Conservation (phyloP, 352 stramenopile genomes). For the Peronospora farinosa region DNA sequence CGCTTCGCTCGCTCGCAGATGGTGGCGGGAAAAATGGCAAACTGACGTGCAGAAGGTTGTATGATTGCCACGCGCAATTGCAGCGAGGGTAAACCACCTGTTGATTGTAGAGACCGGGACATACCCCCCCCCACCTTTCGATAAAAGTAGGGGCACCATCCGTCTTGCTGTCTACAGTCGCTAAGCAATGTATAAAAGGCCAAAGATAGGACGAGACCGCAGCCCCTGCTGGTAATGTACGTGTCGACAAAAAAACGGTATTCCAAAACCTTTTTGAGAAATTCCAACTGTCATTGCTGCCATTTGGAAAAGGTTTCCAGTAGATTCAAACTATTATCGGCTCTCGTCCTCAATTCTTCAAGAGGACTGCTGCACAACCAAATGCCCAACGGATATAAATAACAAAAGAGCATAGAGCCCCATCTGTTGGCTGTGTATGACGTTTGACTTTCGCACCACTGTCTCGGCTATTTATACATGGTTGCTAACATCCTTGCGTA, state of each 20-base stretch:
- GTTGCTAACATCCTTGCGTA: conserved; percentile 16
- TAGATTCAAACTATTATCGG: conserved; percentile 12
- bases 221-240: conserved; percentile 29
- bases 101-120: conserved; percentile 21
- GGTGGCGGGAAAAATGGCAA: conserved; percentile 44
- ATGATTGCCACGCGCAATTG: conserved; percentile 42
- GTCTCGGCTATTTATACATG: conserved; percentile 3
- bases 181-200: conserved; percentile 1
- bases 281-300: conserved; percentile 14
- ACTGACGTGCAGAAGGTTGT: conserved; percentile 36
- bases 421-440: too few species aligned
- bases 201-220: conserved; percentile 1
- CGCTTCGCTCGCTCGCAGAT: conserved; percentile 27
- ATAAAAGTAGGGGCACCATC: conserved; percentile 10
- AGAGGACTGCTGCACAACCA: not conserved
- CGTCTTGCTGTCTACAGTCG: conserved; percentile 1
- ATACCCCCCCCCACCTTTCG: conserved; percentile 5
- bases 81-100: conserved; percentile 31
- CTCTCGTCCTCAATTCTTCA: conserved; percentile 17
- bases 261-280: conserved; percentile 1
- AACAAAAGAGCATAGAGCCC: too few species aligned
- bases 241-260: conserved; percentile 10
- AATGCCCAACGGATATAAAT: too few species aligned
- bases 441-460: too few species aligned
- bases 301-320: conserved; percentile 6